Evolutionary conservation across 2,329 filamentous ascomycete species (phyloP).

Genomic region (Fonsecaea multimorphosa): DNA sequence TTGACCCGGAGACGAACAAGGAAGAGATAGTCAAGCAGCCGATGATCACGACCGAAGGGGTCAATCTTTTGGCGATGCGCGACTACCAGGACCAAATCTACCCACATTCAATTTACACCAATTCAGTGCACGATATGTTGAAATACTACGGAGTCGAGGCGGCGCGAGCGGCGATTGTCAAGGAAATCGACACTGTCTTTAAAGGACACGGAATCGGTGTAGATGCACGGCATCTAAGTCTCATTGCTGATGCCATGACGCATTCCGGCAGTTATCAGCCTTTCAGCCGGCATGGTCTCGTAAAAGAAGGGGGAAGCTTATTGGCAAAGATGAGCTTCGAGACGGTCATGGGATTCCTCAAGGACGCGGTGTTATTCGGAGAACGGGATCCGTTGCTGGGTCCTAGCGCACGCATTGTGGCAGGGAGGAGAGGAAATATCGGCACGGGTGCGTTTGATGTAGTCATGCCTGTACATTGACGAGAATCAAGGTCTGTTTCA

Average conservation of each 20-base stretch:
- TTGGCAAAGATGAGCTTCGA: constrained; percentile 99
- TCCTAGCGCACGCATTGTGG: constrained; percentile 85
- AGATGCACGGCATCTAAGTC: constrained; percentile 87
- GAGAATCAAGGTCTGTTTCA: neutral
- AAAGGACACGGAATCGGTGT: constrained; percentile 88
- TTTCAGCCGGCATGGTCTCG: constrained; percentile 88
- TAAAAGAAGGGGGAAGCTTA: constrained; percentile 79
- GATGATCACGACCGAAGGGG: constrained; percentile 71
- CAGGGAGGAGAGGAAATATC: constrained; percentile 79
- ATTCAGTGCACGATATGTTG: constrained; percentile 88
- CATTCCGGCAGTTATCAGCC: constrained; percentile 84
- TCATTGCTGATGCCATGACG: constrained; percentile 99
- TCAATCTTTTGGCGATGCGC: constrained; percentile 91
- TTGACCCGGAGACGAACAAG: constrained; percentile 56
- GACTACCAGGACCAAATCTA: constrained; percentile 84
- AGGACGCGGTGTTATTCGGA: constrained; percentile 86
- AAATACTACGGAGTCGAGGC: constrained; percentile 91
- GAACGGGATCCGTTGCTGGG: constrained; percentile 88
- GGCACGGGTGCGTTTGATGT: constrained; percentile 95
- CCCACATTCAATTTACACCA: constrained; percentile 84
- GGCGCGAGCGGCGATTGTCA: constrained; percentile 82
- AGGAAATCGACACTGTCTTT: constrained; percentile 86
- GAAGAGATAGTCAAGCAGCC: constrained; percentile 57
- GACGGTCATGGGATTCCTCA: constrained; percentile 91
- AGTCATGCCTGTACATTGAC: constrained; percentile 52